Evolutionary conservation across 108 stramenopile genomes (phyloP), one percentile per base, ranked within the genome.

Genomic region (Skeletonema marinoi): DNA sequence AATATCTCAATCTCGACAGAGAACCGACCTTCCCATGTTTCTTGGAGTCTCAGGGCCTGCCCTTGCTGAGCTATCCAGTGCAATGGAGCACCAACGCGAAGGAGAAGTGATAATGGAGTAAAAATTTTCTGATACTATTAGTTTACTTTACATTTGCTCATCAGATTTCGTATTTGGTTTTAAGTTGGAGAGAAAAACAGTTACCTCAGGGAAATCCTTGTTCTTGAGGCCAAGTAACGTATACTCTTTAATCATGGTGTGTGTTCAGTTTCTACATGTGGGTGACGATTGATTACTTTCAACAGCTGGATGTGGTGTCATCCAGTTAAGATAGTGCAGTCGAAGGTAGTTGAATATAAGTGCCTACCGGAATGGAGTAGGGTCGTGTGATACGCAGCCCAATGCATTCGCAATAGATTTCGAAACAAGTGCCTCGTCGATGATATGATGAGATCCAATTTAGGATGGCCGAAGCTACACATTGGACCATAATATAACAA

Each of bases 11-110:
- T 50, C 39, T 19, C n/a, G 19, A 36, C 42, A 16, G 32, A 32
- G 6, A 6, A 39, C 11, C 0, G 12, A 30, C 11, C 38, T 4
- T 3, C 70, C 74, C n/a, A 66, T 82, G 33, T 75, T 75, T 48
- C 50, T 82, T 4, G 70, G 74, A 3, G 74, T 67, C 0, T 48
- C 73, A 13, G 81, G 81, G 14, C 41, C 66, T 61, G 66, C 75
- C 30, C 68, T 82, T 19, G 32, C 70, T 19, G 81, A 82, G 66
- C 66, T 82, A 5, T 32, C 69, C 14, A 75, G 66, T 56, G 70
- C 65, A 32, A 31, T 75, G 10, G 38, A 6, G 10, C 58, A 58
- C 6, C 50, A 51, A 21, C 41, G 11, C 42, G 31, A 56, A 36
- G 54, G 0, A 8, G 35, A 58, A 70, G 54, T 54, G 3, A 56